Evolutionary conservation across 2,329 filamentous ascomycete species (phyloP).

Genomic region (Calycina herbarum): DNA sequence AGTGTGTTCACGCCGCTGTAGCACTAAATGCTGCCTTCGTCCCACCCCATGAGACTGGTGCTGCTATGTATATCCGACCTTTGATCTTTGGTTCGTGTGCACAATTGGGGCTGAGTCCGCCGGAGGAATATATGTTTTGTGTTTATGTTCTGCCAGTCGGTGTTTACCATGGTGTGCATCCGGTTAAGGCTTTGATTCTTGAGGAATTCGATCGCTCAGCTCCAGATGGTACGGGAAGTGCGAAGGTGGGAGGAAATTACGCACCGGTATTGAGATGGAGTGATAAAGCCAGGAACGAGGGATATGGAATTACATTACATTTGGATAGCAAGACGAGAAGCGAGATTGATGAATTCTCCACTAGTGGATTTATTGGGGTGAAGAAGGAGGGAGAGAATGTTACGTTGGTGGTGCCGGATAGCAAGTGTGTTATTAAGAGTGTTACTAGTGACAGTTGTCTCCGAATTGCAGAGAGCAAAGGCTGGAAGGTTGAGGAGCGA

Average conservation of each 20-base stretch:
- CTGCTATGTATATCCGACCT: constrained; percentile 90
- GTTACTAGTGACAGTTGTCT: constrained; percentile 80
- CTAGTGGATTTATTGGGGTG: constrained; percentile 87
- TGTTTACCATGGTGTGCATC: constrained; percentile 87
- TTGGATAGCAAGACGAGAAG: constrained; percentile 81
- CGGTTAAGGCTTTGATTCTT: constrained; percentile 83
- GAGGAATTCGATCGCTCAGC: constrained; percentile 93
- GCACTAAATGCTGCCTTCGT: constrained; percentile 87
- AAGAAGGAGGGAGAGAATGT: constrained; percentile 48
- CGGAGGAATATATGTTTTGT: constrained; percentile 88
- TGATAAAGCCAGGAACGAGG: constrained; percentile 73
- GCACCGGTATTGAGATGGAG: constrained; percentile 88
- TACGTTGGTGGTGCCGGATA: constrained; percentile 77
- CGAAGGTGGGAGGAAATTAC: constrained; percentile 97
- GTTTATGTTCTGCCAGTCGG: constrained; percentile 91
- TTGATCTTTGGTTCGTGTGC: constrained; percentile 84
- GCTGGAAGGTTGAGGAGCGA: constrained; percentile 81
- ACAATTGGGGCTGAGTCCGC: constrained; percentile 81
- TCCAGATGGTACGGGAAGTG: constrained; percentile 84
- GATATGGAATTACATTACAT: constrained; percentile 93
- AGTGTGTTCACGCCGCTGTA: constrained; percentile 77
- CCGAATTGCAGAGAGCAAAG: constrained; percentile 73
- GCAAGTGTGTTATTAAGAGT: constrained; percentile 81
- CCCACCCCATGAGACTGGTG: constrained; percentile 83
- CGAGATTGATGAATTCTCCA: constrained; percentile 95